These are phyloP conservation scores for Emergomyces orientalis DNA, from an alignment of 2,329 filamentous ascomycete genomes.

Conservation along the genomic window DNA sequence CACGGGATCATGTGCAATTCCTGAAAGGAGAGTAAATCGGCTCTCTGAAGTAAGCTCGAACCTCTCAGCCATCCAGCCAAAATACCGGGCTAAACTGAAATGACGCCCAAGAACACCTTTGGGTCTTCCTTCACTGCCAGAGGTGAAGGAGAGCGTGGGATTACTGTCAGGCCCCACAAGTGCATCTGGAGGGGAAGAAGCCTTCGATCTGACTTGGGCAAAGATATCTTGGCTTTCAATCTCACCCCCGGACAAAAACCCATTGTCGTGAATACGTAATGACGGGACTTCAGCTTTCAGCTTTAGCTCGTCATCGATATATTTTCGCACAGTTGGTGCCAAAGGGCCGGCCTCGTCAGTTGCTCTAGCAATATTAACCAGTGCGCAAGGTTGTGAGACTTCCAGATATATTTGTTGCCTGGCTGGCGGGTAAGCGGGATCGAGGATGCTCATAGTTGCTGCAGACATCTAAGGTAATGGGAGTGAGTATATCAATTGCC, in stretches of 20 bases:
- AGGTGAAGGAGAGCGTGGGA: conserved; percentile 66
- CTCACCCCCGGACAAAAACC: conserved; percentile 59
- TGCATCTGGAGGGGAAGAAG: conserved; percentile 55
- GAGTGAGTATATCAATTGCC: background rate
- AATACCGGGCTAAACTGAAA: conserved; percentile 77
- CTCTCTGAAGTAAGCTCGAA: conserved; percentile 66
- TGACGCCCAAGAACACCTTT: conserved; percentile 85
- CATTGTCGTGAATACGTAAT: conserved; percentile 62
- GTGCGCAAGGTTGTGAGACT: conserved; percentile 61
- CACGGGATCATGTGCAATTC: conserved; percentile 59
- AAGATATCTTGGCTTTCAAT: conserved; percentile 60
- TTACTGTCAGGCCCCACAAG: conserved; percentile 78
- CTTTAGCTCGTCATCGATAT: conserved; percentile 62
- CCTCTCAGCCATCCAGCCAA: conserved; percentile 81
- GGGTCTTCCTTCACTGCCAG: conserved; percentile 64
- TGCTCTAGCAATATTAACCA: conserved; percentile 65
- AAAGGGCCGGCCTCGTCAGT: conserved; percentile 58
- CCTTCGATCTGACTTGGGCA: conserved; percentile 42
- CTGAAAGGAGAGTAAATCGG: conserved; percentile 72
- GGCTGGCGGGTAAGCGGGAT: conserved; percentile 72
- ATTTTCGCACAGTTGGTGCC: conserved; percentile 52
- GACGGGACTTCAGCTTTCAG: conserved; percentile 67
- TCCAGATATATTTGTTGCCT: conserved; percentile 77
- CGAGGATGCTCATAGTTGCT: conserved; percentile 54
- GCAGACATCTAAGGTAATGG: conserved; percentile 30